Percentiles rank a stretch among this genome's conserved stretches.
Conservation (phyloP, 805 yeast species). For the Yarrowia yakushimensis region DNA sequence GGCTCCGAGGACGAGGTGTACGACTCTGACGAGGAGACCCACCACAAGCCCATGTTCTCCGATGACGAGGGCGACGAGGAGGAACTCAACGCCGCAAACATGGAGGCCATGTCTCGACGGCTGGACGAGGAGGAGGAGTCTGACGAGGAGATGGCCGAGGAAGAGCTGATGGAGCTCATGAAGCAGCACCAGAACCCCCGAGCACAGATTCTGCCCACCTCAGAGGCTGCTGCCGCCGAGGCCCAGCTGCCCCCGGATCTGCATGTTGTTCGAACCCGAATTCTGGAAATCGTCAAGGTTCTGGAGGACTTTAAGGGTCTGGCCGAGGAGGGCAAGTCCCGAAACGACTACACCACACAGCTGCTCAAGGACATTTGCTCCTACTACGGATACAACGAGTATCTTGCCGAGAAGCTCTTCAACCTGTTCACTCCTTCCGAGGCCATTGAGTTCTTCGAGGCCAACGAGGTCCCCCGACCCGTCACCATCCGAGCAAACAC, state of each 20-base stretch:
- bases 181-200: conserved; percentile 27
- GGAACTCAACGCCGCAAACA: conserved; percentile 36
- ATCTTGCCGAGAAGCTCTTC: conserved; percentile 90
- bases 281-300: conserved; percentile 92
- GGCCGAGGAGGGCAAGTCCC: conserved; percentile 81
- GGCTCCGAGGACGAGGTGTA: conserved; percentile 39
- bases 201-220: conserved; percentile 66
- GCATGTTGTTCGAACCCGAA: conserved; percentile 82
- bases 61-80: conserved; percentile 70
- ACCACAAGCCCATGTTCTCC: conserved; percentile 69
- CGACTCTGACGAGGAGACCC: conserved; percentile 53
- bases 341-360: conserved; percentile 78
- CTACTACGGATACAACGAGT: conserved; percentile 90
- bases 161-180: conserved; percentile 27
- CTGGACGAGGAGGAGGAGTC: conserved; percentile 29
- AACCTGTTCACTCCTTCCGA: conserved; percentile 89
- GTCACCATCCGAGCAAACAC: conserved; percentile 98
- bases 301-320: conserved; percentile 81
- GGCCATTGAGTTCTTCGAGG: conserved; percentile 97
- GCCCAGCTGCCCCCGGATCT: conserved; percentile 61
- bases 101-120: conserved; percentile 29
- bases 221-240: conserved; percentile 52
- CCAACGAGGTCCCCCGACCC: conserved; percentile 96
- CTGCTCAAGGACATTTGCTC: conserved; percentile 81
- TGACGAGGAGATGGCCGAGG: conserved; percentile 28